phyloP scores from a whole-genome alignment of 2,329 filamentous ascomycete genomes.

The Colletotrichum musicola region DNA sequence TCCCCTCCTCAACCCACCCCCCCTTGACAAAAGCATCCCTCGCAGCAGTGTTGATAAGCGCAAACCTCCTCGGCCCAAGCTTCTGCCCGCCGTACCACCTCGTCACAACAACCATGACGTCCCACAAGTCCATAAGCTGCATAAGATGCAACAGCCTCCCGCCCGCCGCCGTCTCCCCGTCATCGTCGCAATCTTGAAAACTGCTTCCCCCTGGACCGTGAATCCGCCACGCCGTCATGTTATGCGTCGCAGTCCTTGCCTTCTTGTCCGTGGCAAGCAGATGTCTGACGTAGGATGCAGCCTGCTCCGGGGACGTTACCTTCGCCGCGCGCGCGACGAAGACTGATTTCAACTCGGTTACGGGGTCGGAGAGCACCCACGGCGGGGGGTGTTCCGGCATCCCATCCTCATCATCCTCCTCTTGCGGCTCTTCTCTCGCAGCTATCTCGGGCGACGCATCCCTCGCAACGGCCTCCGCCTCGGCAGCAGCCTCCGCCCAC shows the following conservation, averaged over 20 bases:
- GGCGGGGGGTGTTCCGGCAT: slow-evolving; percentile 50
- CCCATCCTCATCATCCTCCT: background rate
- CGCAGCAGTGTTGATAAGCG: slow-evolving; percentile 88
- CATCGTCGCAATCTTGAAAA: slow-evolving; percentile 94
- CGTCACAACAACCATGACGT: slow-evolving; percentile 91
- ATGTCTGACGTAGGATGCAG: slow-evolving; percentile 77
- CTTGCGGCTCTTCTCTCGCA: slow-evolving; percentile 34
- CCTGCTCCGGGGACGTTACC: slow-evolving; percentile 78
- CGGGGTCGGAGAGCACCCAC: slow-evolving; percentile 81
- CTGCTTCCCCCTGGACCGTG: slow-evolving; percentile 65
- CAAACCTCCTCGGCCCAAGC: slow-evolving; percentile 89
- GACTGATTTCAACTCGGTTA: slow-evolving; percentile 86
- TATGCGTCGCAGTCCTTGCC: slow-evolving; percentile 89
- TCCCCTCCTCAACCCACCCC: slow-evolving; percentile 73
- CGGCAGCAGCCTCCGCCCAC: slow-evolving; percentile 37
- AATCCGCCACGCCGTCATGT: slow-evolving; percentile 95
- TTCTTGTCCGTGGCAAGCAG: slow-evolving; percentile 86
- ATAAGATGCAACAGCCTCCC: slow-evolving; percentile 87
- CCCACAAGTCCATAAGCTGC: slow-evolving; percentile 95
- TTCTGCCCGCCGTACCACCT: slow-evolving; percentile 96
- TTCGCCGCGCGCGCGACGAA: slow-evolving; percentile 84
- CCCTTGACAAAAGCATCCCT: slow-evolving; percentile 86
- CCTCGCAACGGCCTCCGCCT: slow-evolving; percentile 25
- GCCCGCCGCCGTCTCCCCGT: slow-evolving; percentile 94
- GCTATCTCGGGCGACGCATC: background rate